These are phyloP conservation scores for Hibiscus tridactylites DNA, from an alignment of 345 rosid genomes.

Conservation along the genomic window DNA sequence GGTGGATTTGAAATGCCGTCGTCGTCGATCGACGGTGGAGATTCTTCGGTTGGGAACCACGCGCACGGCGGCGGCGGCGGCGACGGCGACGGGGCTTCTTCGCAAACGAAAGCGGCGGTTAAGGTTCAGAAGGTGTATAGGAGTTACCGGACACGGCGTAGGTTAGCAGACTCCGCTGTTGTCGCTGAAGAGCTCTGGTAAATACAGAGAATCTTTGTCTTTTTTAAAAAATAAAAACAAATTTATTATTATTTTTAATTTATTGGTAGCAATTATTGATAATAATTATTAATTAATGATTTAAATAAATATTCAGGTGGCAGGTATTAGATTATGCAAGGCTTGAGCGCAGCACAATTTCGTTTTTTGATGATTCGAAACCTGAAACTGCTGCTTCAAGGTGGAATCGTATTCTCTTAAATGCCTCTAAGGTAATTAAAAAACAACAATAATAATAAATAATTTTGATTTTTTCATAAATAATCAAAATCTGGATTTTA, in stretches of 20 bases:
- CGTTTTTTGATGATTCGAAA: slow-evolving; percentile 59
- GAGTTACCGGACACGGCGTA: slow-evolving; percentile 88
- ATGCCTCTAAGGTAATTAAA: slow-evolving; percentile 71
- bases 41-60: neutral
- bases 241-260: neutral
- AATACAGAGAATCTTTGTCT: neutral
- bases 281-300: neutral
- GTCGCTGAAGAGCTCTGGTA: slow-evolving; percentile 90
- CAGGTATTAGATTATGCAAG: slow-evolving; percentile 73
- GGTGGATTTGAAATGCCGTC: neutral
- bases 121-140: slow-evolving; percentile 65
- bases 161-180: slow-evolving; percentile 78
- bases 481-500: no score
- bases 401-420: slow-evolving; percentile 66
- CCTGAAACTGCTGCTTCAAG: slow-evolving; percentile 67
- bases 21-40: neutral
- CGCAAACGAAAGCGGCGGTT: slow-evolving; percentile 40
- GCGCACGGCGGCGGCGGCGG: slow-evolving; percentile 1
- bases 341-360: slow-evolving; percentile 65
- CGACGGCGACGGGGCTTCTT: neutral
- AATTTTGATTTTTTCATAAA: neutral
- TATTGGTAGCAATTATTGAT: neutral
- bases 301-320: slow-evolving; percentile 46
- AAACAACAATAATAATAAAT: neutral
- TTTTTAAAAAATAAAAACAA: neutral